phyloP scores from a whole-genome alignment of 441 rosid genomes.

The Eutrema salsugineum region DNA sequence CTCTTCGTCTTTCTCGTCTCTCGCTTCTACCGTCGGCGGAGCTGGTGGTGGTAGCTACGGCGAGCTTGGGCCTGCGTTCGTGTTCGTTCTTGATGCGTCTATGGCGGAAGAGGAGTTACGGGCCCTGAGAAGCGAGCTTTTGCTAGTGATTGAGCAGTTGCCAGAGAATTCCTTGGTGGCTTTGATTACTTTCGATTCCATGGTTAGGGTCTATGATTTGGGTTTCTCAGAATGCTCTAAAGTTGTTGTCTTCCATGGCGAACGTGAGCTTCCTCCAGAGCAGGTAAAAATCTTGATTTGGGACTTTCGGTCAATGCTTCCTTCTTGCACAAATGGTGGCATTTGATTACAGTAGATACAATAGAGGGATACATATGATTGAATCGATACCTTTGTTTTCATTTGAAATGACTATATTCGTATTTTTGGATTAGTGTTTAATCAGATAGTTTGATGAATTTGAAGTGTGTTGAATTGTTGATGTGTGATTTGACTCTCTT shows the following conservation, averaged over 20 bases:
- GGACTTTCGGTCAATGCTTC: neutral
- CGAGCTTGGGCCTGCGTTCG: slow-evolving; percentile 71
- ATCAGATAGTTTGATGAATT: neutral
- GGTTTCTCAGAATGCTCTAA: slow-evolving; percentile 67
- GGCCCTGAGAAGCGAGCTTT: slow-evolving; percentile 67
- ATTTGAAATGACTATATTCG: neutral
- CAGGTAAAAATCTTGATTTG: slow-evolving; percentile 45
- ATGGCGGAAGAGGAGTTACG: slow-evolving; percentile 62
- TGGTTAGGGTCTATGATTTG: slow-evolving; percentile 82
- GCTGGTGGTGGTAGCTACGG: slow-evolving; percentile 9
- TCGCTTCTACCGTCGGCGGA: slow-evolving; percentile 21
- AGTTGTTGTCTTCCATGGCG: slow-evolving; percentile 72
- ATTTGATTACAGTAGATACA: neutral
- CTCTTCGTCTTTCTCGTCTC: slow-evolving; percentile 26
- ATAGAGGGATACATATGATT: neutral
- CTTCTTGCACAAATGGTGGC: neutral
- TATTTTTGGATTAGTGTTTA: neutral
- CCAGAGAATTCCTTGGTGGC: slow-evolving; percentile 74
- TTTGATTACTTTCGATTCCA: slow-evolving; percentile 70
- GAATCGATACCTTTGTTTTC: neutral
- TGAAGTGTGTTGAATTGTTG: neutral
- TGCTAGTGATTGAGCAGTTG: slow-evolving; percentile 71
- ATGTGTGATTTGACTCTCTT: neutral
- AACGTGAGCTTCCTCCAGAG: slow-evolving; percentile 60
- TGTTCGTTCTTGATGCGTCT: slow-evolving; percentile 76